A percentile compares a stretch with the other conserved stretches of the same genome.
Conservation (phyloP, 2,329 filamentous ascomycete genomes). For the Aspergillus cejpii region DNA sequence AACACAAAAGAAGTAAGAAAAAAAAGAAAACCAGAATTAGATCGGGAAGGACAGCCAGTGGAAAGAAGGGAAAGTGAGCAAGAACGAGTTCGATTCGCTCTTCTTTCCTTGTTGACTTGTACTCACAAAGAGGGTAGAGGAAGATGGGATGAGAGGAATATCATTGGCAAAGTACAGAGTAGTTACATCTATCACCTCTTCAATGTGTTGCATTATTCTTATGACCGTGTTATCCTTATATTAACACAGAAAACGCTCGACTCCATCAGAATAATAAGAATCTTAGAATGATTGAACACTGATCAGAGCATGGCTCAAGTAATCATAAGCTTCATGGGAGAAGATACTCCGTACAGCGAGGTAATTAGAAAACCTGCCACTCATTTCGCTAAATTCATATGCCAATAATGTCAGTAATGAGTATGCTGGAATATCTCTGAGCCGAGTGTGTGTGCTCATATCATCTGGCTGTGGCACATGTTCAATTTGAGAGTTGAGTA, state of each 20-base stretch:
- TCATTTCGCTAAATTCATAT: not conserved
- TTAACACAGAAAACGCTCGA: not conserved
- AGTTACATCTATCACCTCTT: not conserved
- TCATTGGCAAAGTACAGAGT: not conserved
- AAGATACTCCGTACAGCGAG: constrained; percentile 16
- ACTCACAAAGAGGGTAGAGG: not conserved
- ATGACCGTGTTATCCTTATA: not conserved
- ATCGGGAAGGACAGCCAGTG: constrained; percentile 13
- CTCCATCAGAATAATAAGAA: not conserved
- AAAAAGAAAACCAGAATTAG: not conserved
- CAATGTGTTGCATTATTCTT: not conserved
- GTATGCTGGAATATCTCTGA: constrained; percentile 2
- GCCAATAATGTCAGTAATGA: not conserved
- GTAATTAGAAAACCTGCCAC: constrained; percentile 8
- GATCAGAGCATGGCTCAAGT: not conserved
- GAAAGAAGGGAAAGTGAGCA: not conserved
- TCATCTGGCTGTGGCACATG: constrained; percentile 9
- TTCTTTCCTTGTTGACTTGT: not conserved
- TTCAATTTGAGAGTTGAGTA: no score
- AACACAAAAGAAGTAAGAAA: not conserved
- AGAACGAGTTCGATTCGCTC: not conserved
- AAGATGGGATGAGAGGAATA: not conserved
- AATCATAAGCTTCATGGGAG: constrained; percentile 6
- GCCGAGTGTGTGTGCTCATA: constrained; percentile 7
- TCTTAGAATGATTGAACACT: not conserved